Evolutionary conservation across 306 rosid species (phyloP).

Genomic region (Astragalus glycyphyllos): DNA sequence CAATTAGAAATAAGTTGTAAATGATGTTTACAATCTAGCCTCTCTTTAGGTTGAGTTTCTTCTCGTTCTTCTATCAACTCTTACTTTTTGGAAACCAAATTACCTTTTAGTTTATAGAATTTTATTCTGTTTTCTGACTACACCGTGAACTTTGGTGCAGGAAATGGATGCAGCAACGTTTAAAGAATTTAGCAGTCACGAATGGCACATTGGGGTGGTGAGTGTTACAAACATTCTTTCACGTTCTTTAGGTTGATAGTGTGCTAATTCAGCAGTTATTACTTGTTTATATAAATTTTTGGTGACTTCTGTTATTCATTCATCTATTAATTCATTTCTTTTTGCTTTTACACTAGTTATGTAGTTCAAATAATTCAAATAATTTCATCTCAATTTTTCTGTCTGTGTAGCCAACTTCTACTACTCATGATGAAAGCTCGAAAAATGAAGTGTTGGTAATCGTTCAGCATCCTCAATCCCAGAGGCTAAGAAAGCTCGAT

Average conservation of each 20-base stretch:
- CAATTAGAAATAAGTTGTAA: neutral
- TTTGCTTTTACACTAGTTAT: constrained; percentile 23
- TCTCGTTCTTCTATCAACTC: neutral
- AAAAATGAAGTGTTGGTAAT: constrained; percentile 75
- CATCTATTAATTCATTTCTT: neutral
- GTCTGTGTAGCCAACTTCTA: constrained; percentile 67
- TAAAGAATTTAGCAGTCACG: constrained; percentile 70
- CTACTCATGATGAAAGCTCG: constrained; percentile 47
- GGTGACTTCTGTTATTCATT: constrained; percentile 5
- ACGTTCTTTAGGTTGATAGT: constrained; percentile 6
- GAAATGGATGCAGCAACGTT: constrained; percentile 92
- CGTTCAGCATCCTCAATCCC: constrained; percentile 76
- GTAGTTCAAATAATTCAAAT: constrained; percentile 12
- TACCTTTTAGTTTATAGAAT: constrained; percentile 3
- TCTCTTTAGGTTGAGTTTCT: neutral
- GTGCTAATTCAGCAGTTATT: neutral
- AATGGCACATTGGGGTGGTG: constrained; percentile 97
- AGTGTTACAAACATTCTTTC: constrained; percentile 39
- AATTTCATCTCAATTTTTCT: constrained; percentile 3
- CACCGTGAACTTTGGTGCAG: constrained; percentile 53
- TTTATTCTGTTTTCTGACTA: constrained; percentile 29
- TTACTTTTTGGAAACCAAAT: constrained; percentile 17
- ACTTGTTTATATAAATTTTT: neutral
- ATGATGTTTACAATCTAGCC: constrained; percentile 7
- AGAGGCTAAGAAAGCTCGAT: constrained; percentile 46